Percentiles rank a stretch among this genome's conserved stretches.
Conservation (phyloP, 202 grass and related monocot species). For the Setaria italica region DNA sequence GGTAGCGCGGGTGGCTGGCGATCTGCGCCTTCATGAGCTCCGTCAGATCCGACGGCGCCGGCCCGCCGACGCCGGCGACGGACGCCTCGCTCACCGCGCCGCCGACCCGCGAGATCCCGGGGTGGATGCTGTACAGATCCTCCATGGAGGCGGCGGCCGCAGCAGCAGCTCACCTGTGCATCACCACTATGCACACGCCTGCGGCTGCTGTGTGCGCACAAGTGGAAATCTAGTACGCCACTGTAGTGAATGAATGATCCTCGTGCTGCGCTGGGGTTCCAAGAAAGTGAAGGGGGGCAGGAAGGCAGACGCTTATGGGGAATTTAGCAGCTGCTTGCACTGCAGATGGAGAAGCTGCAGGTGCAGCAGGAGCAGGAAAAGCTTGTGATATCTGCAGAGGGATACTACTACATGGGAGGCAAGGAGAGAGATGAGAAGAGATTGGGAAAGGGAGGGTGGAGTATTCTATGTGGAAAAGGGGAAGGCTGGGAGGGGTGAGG, state of each 20-base stretch:
- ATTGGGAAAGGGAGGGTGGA: constrained; percentile 3
- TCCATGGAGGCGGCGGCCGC: constrained; percentile 49
- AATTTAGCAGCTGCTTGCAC: constrained; percentile 60
- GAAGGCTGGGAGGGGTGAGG: background rate
- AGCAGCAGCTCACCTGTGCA: constrained; percentile 27
- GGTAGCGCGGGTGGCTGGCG: constrained; percentile 84
- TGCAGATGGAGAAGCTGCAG: constrained; percentile 56
- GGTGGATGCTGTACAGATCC: constrained; percentile 88
- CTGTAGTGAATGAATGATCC: constrained; percentile 38
- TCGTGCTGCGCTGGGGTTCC: constrained; percentile 32
- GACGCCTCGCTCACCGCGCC: constrained; percentile 45
- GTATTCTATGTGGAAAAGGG: constrained; percentile 41
- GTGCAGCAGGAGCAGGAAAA: constrained; percentile 36
- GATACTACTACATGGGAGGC: background rate
- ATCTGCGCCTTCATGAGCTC: constrained; percentile 87
- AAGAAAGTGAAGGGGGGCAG: constrained; percentile 20
- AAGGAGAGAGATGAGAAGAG: background rate
- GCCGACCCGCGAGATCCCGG: constrained; percentile 55
- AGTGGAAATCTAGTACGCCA: constrained; percentile 35
- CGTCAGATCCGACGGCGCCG: constrained; percentile 60
- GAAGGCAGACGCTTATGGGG: constrained; percentile 40
- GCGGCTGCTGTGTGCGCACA: constrained; percentile 31
- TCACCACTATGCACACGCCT: constrained; percentile 31
- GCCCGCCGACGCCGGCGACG: constrained; percentile 13
- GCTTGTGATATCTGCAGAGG: constrained; percentile 45